Percentiles rank a stretch among this genome's conserved stretches.
These are phyloP conservation scores for Paramyrothecium sp. DNA, from an alignment of 2,329 filamentous ascomycete species.

Conservation along the genomic window DNA sequence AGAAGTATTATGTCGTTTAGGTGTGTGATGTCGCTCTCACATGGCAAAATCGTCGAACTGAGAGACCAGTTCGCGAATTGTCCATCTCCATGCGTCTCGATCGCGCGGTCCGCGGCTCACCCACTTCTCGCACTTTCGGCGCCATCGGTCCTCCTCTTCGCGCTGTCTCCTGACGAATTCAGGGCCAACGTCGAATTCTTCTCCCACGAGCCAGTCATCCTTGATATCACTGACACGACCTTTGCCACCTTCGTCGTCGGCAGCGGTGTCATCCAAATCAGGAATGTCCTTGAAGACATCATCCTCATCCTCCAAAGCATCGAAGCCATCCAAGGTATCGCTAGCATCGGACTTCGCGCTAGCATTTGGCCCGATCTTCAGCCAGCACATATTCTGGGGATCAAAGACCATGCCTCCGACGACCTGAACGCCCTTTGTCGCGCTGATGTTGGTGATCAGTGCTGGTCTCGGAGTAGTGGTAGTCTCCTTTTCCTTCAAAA, in stretches of 20 bases:
- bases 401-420: conserved; percentile 99
- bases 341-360: conserved; percentile 46
- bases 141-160: conserved; percentile 90
- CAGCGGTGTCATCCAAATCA: conserved; percentile 72
- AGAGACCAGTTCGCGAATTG: conserved; percentile 59
- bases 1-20: conserved; percentile 3
- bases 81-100: conserved; percentile 73
- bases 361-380: conserved; percentile 66
- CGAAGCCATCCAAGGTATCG: conserved; percentile 62
- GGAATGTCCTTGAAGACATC: conserved; percentile 95
- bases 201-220: conserved; percentile 83
- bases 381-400: conserved; percentile 95
- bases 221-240: conserved; percentile 60
- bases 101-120: conserved; percentile 58
- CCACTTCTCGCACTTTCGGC: conserved; percentile 85
- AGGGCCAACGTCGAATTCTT: conserved; percentile 96
- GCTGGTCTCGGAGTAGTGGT: conserved; percentile 67
- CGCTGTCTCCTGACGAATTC: conserved; percentile 87
- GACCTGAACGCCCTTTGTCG: conserved; percentile 83
- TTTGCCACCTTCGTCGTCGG: conserved; percentile 46
- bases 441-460: conserved; percentile 86
- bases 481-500: conserved; percentile 55
- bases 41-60: conserved; percentile 38
- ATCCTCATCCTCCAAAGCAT: conserved; percentile 80
- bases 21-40: conserved; percentile 17